Evolutionary conservation across 306 rosid species (phyloP), one percentile per base, ranked within the genome.

Genomic region (Pyrus communis): DNA sequence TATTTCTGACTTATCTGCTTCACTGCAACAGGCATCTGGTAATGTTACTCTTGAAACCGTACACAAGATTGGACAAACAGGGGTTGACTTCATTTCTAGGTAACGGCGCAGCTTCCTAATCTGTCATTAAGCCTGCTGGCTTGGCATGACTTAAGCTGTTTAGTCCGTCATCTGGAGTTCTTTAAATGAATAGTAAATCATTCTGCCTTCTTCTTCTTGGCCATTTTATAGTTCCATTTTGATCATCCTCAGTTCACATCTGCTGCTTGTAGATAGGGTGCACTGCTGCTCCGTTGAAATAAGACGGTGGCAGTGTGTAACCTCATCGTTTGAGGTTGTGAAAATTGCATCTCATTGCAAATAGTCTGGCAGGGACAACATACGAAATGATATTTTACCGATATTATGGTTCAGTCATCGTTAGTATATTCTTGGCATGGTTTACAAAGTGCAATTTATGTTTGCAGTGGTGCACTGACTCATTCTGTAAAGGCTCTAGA

Each of bases 401-500:
- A 1, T 11, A 13, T 1, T 42, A 1, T 11, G 5, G 66, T 77
- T 59, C 25, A 49, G 38, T 69, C 64, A 12, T 43, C 5, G 31
- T 23, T 15, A 71, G 57, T 54, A 5, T 52, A n/a, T 18, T 73
- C 46, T 8, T 46, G 65, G 46, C 18, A 49, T 75, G 54, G 63
- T 61, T 68, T 40, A 22, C 65, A 18, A n/a, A 19, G 30, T 82
- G 42, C 15, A 55, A 66, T 59, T 38, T 61, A 74, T 74, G 70
- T 81, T 52, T 82, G 86, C 92, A 92, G 98, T 76, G 98, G 98
- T 85, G 91, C 93, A 25, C 79, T 92, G 84, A 94, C 97, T 49
- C 97, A 94, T 87, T 95, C 97, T 25, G 97, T 90, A 52, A 90
- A 92, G 87, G 98, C 98, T 73, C 93, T 92, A 55, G 97, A 92